These are phyloP conservation scores for Aspergillus pseudoterreus DNA, from an alignment of 2,329 filamentous ascomycete species.

Conservation along the genomic window DNA sequence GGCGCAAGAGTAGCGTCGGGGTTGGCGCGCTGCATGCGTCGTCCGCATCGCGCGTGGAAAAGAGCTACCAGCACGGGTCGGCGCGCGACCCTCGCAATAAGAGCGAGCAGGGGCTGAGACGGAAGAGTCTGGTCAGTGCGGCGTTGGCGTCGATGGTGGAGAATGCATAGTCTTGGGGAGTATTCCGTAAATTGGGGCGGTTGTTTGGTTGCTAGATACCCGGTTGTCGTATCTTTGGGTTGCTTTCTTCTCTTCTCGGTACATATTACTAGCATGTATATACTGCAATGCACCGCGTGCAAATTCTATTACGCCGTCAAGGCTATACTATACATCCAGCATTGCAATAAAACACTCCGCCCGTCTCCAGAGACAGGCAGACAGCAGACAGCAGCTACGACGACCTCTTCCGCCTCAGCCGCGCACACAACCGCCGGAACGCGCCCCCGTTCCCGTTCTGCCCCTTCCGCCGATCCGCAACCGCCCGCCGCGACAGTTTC, in stretches of 20 bases:
- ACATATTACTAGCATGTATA: no score
- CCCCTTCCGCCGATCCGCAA: not conserved
- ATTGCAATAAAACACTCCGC: no score
- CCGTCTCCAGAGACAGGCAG: not conserved
- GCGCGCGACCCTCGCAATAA: conserved; percentile 28
- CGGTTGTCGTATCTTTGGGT: not conserved
- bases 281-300: no score
- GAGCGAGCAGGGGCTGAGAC: conserved; percentile 32
- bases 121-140: conserved; percentile 38
- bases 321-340: not conserved
- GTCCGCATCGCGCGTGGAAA: conserved; percentile 27
- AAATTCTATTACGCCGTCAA: not conserved
- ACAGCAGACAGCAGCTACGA: not conserved
- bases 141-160: conserved; percentile 35
- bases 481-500: not conserved
- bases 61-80: conserved; percentile 24
- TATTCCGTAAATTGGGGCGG: not conserved
- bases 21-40: conserved; percentile 19
- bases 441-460: not conserved
- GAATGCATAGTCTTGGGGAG: not conserved
- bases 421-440: not conserved
- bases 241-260: not conserved
- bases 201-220: conserved; percentile 2
- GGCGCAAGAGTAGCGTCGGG: conserved; percentile 28
- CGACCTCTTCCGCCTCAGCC: not conserved